Evolutionary conservation across 208 protist species (phyloP), one percentile per base, ranked within the genome.

Genomic region (Trypanosoma vivax): DNA sequence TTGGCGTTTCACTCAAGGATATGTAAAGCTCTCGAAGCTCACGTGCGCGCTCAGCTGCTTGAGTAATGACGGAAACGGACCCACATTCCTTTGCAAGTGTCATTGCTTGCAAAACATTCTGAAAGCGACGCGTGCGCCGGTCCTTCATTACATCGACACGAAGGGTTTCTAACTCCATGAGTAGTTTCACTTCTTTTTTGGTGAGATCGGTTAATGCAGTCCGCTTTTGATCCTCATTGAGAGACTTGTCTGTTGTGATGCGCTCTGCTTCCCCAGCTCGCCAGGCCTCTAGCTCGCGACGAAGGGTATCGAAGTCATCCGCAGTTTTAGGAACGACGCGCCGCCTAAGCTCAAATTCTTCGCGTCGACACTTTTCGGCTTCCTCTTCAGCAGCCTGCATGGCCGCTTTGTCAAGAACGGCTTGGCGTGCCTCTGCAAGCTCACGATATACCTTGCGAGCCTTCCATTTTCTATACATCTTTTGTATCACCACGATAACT

Each of bases 101-200:
- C 81, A 96, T 95, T 23, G 67, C 60, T 14, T 80, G 63, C 24
- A 95, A 56, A 16, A 71, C 83, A 13, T 49, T 58, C 43, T 82
- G 59, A 50, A 97, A 92, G 7, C 65, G 52, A 16, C 49, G 45
- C 40, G 85, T 72, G 21, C 79, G 66, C 19, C 76, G 88, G 21
- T 88, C 73, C 57, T 76, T 58, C 35, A 71, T 40, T 6, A 88
- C 89, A 38, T 52, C 40, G 11, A 70, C 70, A 40, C 91, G 85
- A 31, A 96, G 82, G 52, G 74, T 69, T 53, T 98, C 95, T n/a
- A 98, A 91, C 24, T 96, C 95, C 67, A 97, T 94, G 25, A 98
- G 68, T 41, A 98, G 72, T 54, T 95, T 88, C 43, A 96, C 69
- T 73, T 98, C 91, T 56, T 96, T 94, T 55, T 91, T 84, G 2